A percentile compares a stretch with the other conserved stretches of the same genome.
These are phyloP conservation scores for Fraxinus nigra DNA, from an alignment of 305 asterid species.

Conservation along the genomic window DNA sequence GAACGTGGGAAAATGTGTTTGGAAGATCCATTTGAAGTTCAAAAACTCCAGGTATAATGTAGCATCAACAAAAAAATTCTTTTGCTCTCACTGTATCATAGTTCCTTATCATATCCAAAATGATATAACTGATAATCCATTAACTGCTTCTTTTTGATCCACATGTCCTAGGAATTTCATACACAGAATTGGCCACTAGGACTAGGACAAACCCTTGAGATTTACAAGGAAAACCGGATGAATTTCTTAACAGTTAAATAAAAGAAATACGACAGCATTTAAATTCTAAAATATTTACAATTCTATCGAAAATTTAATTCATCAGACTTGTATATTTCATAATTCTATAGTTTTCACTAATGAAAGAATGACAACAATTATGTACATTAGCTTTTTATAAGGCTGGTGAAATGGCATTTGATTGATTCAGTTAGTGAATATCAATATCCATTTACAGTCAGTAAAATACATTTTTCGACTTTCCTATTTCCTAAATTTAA, in stretches of 20 bases:
- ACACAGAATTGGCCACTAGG: neutral
- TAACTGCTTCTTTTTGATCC: conserved; percentile 1
- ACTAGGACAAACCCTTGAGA: neutral
- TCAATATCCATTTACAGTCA: neutral
- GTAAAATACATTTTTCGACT: neutral
- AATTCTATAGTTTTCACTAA: neutral
- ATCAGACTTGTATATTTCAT: neutral
- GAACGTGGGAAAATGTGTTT: neutral
- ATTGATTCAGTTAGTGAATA: neutral
- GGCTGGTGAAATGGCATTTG: neutral
- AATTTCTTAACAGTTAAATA: neutral
- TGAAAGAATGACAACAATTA: too few relatives aligned
- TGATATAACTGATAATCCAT: neutral
- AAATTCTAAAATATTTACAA: too few relatives aligned
- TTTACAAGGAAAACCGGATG: neutral
- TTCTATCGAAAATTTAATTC: neutral
- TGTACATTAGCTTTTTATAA: too few relatives aligned
- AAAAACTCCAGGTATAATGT: neutral
- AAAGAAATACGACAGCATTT: neutral
- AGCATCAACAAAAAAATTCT: neutral
- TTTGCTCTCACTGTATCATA: neutral
- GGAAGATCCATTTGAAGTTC: neutral
- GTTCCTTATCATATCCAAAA: neutral
- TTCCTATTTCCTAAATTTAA: conserved; percentile 18
- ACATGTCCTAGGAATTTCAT: neutral